Conservation (phyloP, 441 rosid species). For the Metrosideros polymorpha region DNA sequence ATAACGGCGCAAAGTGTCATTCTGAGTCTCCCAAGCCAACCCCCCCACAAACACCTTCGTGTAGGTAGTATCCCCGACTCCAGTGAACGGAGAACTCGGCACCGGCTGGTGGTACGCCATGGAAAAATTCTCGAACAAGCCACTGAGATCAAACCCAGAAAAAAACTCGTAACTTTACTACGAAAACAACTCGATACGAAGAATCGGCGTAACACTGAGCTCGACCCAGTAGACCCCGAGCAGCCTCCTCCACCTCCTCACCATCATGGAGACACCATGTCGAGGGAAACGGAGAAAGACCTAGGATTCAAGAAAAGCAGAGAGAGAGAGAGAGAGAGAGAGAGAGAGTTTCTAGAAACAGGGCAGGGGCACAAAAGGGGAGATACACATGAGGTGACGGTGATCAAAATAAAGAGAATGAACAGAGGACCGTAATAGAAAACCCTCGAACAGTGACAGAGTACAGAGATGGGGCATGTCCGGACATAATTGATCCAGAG, state of each 20-base stretch:
- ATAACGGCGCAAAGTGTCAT: slow-evolving; percentile 36
- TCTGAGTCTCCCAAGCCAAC: slow-evolving; percentile 63
- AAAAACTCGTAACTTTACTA: background rate
- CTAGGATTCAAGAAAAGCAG: background rate
- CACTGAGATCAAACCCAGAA: background rate
- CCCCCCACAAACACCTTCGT: slow-evolving; percentile 75
- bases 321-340: background rate
- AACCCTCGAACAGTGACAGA: background rate
- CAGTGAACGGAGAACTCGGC: background rate
- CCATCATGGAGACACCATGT: background rate
- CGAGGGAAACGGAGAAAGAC: background rate
- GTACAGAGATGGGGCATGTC: background rate
- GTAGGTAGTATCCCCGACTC: slow-evolving; percentile 40
- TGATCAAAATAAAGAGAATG: background rate
- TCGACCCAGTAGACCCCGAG: background rate
- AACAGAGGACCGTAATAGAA: background rate
- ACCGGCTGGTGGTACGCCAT: slow-evolving; percentile 6
- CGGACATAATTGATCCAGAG: background rate
- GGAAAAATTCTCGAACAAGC: background rate
- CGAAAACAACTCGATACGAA: background rate
- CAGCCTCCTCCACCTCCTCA: background rate
- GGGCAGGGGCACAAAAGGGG: background rate
- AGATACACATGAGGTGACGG: background rate
- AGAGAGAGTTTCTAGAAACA: background rate
- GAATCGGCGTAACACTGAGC: background rate